A percentile compares a stretch with the other conserved stretches of the same genome.
phyloP scores from a whole-genome alignment of 202 grass and related monocot genomes.

The Bolboschoenoplectus hybrid region DNA sequence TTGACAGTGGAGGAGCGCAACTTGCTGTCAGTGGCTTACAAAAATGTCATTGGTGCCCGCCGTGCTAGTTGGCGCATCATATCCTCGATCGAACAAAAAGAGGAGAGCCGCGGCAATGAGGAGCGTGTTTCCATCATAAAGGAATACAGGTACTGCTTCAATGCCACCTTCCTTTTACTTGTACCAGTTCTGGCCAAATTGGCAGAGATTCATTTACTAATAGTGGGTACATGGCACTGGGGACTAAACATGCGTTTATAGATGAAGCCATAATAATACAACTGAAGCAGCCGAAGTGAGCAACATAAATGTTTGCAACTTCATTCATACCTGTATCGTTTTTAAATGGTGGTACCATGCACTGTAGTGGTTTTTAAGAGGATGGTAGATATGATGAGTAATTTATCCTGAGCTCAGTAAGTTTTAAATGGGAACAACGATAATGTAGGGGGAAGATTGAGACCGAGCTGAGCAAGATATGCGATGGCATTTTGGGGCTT shows the following conservation, averaged over 20 bases:
- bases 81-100: conserved; percentile 81
- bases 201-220: background rate
- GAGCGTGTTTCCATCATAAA: conserved; percentile 67
- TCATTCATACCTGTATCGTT: background rate
- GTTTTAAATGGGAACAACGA: background rate
- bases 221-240: background rate
- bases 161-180: too few relatives aligned
- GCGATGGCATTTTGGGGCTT: conserved; percentile 71
- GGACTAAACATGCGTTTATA: background rate
- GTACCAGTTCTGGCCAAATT: background rate
- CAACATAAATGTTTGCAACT: background rate
- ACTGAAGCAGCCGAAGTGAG: background rate
- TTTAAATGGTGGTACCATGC: background rate
- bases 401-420: background rate
- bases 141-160: conserved; percentile 51
- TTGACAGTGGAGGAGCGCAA: conserved; percentile 86
- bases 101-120: conserved; percentile 78
- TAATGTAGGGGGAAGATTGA: conserved; percentile 59
- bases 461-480: conserved; percentile 74
- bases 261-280: background rate
- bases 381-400: background rate
- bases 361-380: background rate
- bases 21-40: conserved; percentile 80
- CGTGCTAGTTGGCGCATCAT: conserved; percentile 84
- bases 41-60: conserved; percentile 74